A percentile compares a stretch with the other conserved stretches of the same genome.
These are phyloP conservation scores for Fusarium gaditjirri DNA, from an alignment of 2,329 filamentous ascomycete species.

Conservation along the genomic window DNA sequence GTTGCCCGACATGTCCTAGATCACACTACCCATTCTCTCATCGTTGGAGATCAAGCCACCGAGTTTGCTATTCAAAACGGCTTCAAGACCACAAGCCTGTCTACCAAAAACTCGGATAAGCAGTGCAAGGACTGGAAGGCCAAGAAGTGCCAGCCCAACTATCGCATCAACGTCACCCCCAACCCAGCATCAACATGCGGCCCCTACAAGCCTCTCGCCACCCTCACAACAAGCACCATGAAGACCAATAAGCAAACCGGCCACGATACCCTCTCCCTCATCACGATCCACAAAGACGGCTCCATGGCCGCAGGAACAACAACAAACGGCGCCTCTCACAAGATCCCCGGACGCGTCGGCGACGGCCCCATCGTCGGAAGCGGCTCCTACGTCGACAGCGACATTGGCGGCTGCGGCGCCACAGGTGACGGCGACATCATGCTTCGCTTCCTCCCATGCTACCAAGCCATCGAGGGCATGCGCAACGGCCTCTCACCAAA, in stretches of 20 bases:
- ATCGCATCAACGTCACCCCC: constrained; percentile 58
- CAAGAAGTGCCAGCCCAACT: constrained; percentile 62
- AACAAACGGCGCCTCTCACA: constrained; percentile 65
- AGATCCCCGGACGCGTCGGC: constrained; percentile 65
- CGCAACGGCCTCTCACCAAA: constrained; percentile 59
- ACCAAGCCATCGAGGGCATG: constrained; percentile 66
- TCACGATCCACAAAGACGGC: constrained; percentile 56
- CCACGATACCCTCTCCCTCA: constrained; percentile 66
- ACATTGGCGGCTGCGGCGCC: constrained; percentile 65
- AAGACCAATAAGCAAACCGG: constrained; percentile 41
- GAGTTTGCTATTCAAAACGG: constrained; percentile 63
- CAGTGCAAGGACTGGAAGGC: constrained; percentile 57
- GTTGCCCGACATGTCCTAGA: constrained; percentile 63
- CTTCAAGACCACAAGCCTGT: constrained; percentile 57
- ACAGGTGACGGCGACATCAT: constrained; percentile 68
- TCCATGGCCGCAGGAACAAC: constrained; percentile 65
- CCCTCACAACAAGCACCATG: neutral
- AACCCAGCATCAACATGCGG: constrained; percentile 57
- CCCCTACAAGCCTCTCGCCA: constrained; percentile 54
- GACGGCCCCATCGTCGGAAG: constrained; percentile 66
- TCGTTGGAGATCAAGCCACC: constrained; percentile 64
- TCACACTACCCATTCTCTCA: constrained; percentile 61
- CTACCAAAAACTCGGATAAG: constrained; percentile 53
- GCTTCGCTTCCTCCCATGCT: constrained; percentile 67
- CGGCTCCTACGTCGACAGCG: constrained; percentile 65